Percentiles rank a stretch among this genome's conserved stretches.
Evolutionary conservation across 176 grass and related monocot genomes (phyloP).

Genomic region (Oryza meyeriana): DNA sequence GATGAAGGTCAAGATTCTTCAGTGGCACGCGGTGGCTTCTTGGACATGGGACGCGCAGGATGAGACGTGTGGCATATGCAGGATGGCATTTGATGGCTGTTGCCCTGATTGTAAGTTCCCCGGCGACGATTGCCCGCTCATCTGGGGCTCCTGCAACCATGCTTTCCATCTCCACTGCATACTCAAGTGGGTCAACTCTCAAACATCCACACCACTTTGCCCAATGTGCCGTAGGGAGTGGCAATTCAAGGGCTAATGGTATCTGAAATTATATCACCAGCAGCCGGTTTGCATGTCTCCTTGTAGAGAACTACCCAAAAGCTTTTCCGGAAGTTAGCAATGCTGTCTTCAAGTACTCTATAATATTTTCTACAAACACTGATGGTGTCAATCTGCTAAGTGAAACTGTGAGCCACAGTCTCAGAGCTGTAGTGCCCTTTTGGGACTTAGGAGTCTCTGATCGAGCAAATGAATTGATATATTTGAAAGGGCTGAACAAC

Average conservation of each 20-base stretch:
- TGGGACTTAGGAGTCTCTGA: background rate
- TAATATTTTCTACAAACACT: constrained; percentile 9
- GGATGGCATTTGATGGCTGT: constrained; percentile 83
- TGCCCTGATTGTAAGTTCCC: constrained; percentile 95
- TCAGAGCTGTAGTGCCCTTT: background rate
- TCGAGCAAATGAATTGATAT: background rate
- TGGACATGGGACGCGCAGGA: constrained; percentile 89
- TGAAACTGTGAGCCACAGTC: background rate
- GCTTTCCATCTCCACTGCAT: constrained; percentile 85
- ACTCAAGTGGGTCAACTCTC: constrained; percentile 88
- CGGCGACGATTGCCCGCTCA: constrained; percentile 77
- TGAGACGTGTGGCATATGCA: constrained; percentile 82
- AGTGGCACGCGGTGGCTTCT: constrained; percentile 78
- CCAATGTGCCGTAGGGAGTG: constrained; percentile 90
- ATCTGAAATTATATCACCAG: constrained; percentile 8
- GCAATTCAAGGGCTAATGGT: constrained; percentile 79
- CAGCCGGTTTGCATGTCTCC: background rate
- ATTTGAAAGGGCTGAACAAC: background rate
- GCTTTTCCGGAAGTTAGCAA: background rate
- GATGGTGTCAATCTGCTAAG: background rate
- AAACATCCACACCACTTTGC: constrained; percentile 75
- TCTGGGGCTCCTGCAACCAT: constrained; percentile 81
- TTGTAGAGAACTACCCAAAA: background rate
- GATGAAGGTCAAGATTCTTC: constrained; percentile 90
- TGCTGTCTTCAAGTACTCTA: background rate